Conservation (phyloP, 768 basidiomycete species). For the Boletus edulis region DNA sequence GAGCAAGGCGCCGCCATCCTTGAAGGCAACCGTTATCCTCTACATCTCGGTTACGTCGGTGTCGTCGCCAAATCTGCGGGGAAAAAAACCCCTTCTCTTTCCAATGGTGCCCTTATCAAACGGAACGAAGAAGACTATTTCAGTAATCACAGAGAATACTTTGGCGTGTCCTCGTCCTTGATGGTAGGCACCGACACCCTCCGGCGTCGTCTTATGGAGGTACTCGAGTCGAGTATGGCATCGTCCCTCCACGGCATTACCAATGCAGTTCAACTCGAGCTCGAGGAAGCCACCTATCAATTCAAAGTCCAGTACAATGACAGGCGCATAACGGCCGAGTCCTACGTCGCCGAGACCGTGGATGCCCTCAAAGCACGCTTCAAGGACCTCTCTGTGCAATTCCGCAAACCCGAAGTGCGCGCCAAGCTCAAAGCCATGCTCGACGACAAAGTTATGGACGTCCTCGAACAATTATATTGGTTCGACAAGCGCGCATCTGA, state of each 20-base stretch:
- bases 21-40: conserved; percentile 89
- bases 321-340: conserved; percentile 89
- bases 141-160: conserved; percentile 56
- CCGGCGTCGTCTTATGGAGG: conserved; percentile 90
- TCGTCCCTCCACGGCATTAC: conserved; percentile 93
- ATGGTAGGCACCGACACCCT: conserved; percentile 94
- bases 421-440: conserved; percentile 88
- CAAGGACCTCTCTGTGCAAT: conserved; percentile 79
- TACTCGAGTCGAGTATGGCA: conserved; percentile 96
- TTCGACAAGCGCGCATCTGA: conserved; percentile 82
- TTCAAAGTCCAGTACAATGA: conserved; percentile 99
- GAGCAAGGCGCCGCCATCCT: conserved; percentile 81
- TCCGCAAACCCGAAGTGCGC: conserved; percentile 87
- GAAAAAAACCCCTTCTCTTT: conserved; percentile 51
- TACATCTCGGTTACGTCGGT: conserved; percentile 96
- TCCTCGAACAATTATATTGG: conserved; percentile 97
- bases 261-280: conserved; percentile 94
- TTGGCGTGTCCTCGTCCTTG: conserved; percentile 58
- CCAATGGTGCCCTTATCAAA: conserved; percentile 47
- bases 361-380: conserved; percentile 89
- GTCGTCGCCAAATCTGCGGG: conserved; percentile 83
- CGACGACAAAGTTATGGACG: conserved; percentile 96
- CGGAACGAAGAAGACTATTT: conserved; percentile 71
- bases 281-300: conserved; percentile 96
- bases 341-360: conserved; percentile 96